These are phyloP conservation scores for Metschnikowia santaceciliae DNA, from an alignment of 805 yeast genomes.

Conservation along the genomic window DNA sequence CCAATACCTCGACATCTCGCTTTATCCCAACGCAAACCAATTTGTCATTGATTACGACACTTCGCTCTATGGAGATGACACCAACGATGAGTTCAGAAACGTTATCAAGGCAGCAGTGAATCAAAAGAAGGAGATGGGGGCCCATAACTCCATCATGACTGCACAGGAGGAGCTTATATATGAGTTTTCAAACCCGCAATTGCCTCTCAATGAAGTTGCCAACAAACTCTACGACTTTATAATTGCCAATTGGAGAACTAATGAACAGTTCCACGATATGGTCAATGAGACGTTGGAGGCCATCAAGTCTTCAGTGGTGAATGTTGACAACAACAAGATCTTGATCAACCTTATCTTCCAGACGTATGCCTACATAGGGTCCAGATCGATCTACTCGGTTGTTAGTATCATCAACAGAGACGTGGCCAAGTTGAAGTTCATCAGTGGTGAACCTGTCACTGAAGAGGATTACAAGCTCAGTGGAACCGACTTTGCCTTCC, in stretches of 20 bases:
- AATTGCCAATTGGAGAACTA: conserved; percentile 38
- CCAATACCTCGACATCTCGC: conserved; percentile 36
- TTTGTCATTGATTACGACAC: conserved; percentile 33
- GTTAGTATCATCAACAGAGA: conserved; percentile 40
- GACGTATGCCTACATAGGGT: conserved; percentile 75
- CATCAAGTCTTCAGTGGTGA: conserved; percentile 19
- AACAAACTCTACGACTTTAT: conserved; percentile 40
- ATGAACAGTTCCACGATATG: conserved; percentile 32
- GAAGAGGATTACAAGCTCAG: conserved; percentile 27
- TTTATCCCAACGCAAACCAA: conserved; percentile 27
- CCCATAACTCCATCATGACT: conserved; percentile 20
- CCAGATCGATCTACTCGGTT: conserved; percentile 67
- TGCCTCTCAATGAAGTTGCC: conserved; percentile 36
- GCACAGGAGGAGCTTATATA: conserved; percentile 39
- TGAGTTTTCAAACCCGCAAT: conserved; percentile 31
- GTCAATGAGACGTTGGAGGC: conserved; percentile 28
- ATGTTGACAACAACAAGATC: conserved; percentile 26
- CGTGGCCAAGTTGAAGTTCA: conserved; percentile 34
- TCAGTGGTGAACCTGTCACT: conserved; percentile 31
- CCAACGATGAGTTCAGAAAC: conserved; percentile 23
- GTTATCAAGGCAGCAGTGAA: conserved; percentile 23
- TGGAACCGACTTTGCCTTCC: conserved; percentile 31
- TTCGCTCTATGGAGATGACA: conserved; percentile 30
- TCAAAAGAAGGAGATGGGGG: conserved; percentile 22
- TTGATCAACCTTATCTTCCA: conserved; percentile 63